Percentiles rank a stretch among this genome's conserved stretches.
Conservation (phyloP, 768 basidiomycete species). For the Calocybe cyanea region DNA sequence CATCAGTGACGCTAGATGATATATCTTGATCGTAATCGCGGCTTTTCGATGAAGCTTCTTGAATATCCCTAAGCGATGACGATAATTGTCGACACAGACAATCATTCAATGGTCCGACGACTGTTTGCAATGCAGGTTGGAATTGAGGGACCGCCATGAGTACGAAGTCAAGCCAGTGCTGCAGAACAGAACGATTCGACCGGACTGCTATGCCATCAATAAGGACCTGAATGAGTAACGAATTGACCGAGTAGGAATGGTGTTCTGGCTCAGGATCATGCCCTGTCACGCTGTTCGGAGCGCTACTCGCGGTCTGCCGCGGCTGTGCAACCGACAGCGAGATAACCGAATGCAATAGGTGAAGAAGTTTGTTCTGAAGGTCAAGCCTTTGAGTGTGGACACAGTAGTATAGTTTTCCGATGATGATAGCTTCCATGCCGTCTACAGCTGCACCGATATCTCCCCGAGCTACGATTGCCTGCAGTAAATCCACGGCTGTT, state of each 20-base stretch:
- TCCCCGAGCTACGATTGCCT: conserved; percentile 76
- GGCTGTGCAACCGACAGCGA: conserved; percentile 50
- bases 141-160: conserved; percentile 88
- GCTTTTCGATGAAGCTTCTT: conserved; percentile 35
- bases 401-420: conserved; percentile 71
- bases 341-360: conserved; percentile 83
- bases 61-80: conserved; percentile 49
- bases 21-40: conserved; percentile 38
- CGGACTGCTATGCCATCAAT: conserved; percentile 72
- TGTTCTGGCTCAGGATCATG: conserved; percentile 29
- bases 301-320: conserved; percentile 21
- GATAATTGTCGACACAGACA: conserved; percentile 73
- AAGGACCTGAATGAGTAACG: conserved; percentile 73
- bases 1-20: conserved; percentile 59
- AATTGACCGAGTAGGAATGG: conserved; percentile 51
- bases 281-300: conserved; percentile 28
- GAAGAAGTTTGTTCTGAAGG: conserved; percentile 90
- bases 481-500: conserved; percentile 74
- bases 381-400: conserved; percentile 71
- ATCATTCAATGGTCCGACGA: conserved; percentile 73
- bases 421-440: conserved; percentile 63
- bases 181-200: conserved; percentile 75
- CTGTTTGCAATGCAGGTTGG: conserved; percentile 61
- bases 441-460: conserved; percentile 67
- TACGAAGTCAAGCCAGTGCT: conserved; percentile 97